phyloP scores from a whole-genome alignment of 108 stramenopile species.

The Fragilariopsis cylindrus region DNA sequence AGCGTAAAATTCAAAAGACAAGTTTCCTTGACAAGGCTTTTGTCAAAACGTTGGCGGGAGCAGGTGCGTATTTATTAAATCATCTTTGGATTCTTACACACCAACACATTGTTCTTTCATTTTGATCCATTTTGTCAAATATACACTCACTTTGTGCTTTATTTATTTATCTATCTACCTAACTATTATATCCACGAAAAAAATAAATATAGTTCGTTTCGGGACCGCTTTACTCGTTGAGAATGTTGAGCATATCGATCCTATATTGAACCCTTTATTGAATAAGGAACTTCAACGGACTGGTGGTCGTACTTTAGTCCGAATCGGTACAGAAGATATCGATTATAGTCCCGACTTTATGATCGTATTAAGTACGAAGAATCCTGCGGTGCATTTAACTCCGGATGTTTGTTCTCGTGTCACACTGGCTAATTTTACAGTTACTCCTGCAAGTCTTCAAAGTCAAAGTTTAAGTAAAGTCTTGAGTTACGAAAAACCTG shows the following conservation, averaged over 20 bases:
- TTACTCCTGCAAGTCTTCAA: conserved; percentile 93
- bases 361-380: conserved; percentile 91
- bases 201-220: conserved; percentile 73
- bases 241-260: conserved; percentile 95
- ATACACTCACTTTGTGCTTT: too few relatives aligned
- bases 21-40: conserved; percentile 97
- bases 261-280: conserved; percentile 95
- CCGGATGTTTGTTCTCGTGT: conserved; percentile 97
- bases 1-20: conserved; percentile 90
- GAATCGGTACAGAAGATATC: conserved; percentile 96
- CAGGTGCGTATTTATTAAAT: conserved; percentile 14
- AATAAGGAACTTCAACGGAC: conserved; percentile 94
- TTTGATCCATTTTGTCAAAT: too few relatives aligned
- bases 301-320: conserved; percentile 92
- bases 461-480: conserved; percentile 88
- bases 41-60: conserved; percentile 95
- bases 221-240: conserved; percentile 95
- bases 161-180: too few relatives aligned
- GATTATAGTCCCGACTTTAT: conserved; percentile 96
- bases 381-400: conserved; percentile 90
- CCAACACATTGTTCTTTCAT: too few relatives aligned
- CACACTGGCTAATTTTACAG: conserved; percentile 95
- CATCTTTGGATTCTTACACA: too few relatives aligned
- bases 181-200: too few relatives aligned
- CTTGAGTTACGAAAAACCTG: conserved; percentile 90